phyloP scores from a whole-genome alignment of 2,329 filamentous ascomycete genomes.

The Fusarium sororula region DNA sequence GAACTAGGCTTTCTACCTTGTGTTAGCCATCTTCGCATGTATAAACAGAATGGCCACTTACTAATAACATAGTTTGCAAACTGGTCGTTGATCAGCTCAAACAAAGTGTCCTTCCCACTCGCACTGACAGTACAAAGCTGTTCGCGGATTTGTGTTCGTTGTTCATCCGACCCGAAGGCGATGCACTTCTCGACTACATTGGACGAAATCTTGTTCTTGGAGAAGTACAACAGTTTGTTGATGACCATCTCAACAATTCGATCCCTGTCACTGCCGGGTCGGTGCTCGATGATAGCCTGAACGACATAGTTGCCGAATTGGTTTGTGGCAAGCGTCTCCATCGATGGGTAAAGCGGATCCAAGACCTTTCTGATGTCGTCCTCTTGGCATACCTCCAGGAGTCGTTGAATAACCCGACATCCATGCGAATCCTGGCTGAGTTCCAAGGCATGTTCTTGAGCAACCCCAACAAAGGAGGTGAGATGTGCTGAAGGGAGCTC shows the following conservation, averaged over 20 bases:
- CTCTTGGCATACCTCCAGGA: slow-evolving; percentile 83
- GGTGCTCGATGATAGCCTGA: slow-evolving; percentile 88
- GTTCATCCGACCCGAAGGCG: slow-evolving; percentile 71
- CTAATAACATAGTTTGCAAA: slow-evolving; percentile 97
- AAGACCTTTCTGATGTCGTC: slow-evolving; percentile 77
- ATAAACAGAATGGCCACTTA: slow-evolving; percentile 63
- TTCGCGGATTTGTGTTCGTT: slow-evolving; percentile 74
- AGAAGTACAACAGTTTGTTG: slow-evolving; percentile 75
- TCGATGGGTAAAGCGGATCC: slow-evolving; percentile 78
- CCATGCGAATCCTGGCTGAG: slow-evolving; percentile 85
- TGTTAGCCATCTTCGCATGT: slow-evolving; percentile 18
- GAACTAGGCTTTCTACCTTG: slow-evolving; percentile 78
- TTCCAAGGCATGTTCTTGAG: slow-evolving; percentile 76
- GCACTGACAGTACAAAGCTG: slow-evolving; percentile 67
- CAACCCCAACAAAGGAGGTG: slow-evolving; percentile 83
- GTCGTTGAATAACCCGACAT: slow-evolving; percentile 91
- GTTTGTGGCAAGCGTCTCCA: slow-evolving; percentile 79
- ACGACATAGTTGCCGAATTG: slow-evolving; percentile 97
- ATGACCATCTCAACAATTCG: slow-evolving; percentile 80
- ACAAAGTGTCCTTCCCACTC: slow-evolving; percentile 75
- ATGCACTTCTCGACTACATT: slow-evolving; percentile 98
- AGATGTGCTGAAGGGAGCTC: slow-evolving; percentile 80
- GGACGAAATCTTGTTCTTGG: slow-evolving; percentile 95
- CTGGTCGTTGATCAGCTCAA: slow-evolving; percentile 84
- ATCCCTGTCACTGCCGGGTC: slow-evolving; percentile 73